Conservation (phyloP, 352 stramenopile genomes). For the Pythium volutum region DNA sequence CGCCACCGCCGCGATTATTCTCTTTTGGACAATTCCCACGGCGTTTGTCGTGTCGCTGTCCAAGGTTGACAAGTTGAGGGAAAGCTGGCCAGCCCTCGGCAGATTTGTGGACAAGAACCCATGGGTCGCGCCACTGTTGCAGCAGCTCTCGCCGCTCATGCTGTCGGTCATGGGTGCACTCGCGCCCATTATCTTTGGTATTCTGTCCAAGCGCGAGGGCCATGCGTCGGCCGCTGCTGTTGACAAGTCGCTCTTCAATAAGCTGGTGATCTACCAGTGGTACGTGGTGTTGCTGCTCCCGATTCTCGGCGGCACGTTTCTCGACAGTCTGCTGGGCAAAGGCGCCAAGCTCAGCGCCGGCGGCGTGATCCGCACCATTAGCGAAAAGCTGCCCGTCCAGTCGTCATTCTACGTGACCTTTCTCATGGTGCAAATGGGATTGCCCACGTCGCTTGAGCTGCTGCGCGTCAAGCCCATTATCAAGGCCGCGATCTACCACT, state of each 20-base stretch:
- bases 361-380: conserved; percentile 49
- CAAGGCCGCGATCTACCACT: conserved; percentile 76
- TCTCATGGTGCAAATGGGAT: conserved; percentile 69
- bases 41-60: conserved; percentile 72
- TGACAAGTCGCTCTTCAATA: conserved; percentile 71
- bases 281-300: conserved; percentile 80
- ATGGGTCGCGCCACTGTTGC: conserved; percentile 69
- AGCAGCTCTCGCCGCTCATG: conserved; percentile 77
- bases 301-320: conserved; percentile 80
- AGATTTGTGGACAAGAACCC: conserved; percentile 46
- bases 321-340: conserved; percentile 61
- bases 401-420: conserved; percentile 84
- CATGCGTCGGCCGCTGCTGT: conserved; percentile 66
- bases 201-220: conserved; percentile 77
- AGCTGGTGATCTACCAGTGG: conserved; percentile 79
- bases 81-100: conserved; percentile 45
- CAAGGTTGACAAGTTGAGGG: conserved; percentile 55
- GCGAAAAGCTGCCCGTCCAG: conserved; percentile 61
- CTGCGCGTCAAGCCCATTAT: conserved; percentile 70
- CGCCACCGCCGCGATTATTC: conserved; percentile 63
- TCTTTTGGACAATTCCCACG: conserved; percentile 84
- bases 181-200: conserved; percentile 80
- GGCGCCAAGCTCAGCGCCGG: conserved; percentile 30
- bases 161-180: conserved; percentile 76
- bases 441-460: conserved; percentile 60